Conservation (phyloP, 495 filamentous ascomycete genomes). For the Daldinia concentrica region DNA sequence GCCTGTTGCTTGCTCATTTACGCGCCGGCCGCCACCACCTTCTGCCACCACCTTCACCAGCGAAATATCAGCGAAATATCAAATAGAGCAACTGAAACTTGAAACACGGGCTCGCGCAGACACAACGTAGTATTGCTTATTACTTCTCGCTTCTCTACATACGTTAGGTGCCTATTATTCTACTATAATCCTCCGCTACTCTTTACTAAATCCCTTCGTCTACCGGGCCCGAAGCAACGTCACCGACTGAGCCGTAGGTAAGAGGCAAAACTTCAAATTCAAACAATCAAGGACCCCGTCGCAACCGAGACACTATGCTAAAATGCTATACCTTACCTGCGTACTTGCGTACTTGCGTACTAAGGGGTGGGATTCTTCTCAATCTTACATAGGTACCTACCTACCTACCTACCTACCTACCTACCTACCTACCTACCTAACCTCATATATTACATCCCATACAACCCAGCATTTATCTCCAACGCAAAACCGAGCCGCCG, state of each 20-base stretch:
- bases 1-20: not conserved
- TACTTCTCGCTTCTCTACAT: no score
- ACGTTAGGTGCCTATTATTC: no score
- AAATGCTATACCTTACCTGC: not conserved
- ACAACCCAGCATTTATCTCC: not conserved
- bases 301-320: not conserved
- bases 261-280: conserved; percentile 1
- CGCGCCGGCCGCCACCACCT: conserved; percentile 28
- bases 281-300: conserved; percentile 1
- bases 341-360: no score
- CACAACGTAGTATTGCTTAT: not conserved
- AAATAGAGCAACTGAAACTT: conserved; percentile 8
- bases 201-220: not conserved
- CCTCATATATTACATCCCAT: not conserved
- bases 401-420: not conserved
- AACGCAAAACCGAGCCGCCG: not conserved
- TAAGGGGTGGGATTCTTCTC: not conserved
- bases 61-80: not conserved
- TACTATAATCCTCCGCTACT: not conserved
- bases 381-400: not conserved
- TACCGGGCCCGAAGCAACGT: not conserved
- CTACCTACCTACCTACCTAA: not conserved
- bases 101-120: conserved; percentile 5
- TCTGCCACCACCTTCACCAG: not conserved
- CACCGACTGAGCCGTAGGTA: conserved; percentile 8